phyloP scores from a whole-genome alignment of 345 rosid genomes.

The Durio zibethinus region DNA sequence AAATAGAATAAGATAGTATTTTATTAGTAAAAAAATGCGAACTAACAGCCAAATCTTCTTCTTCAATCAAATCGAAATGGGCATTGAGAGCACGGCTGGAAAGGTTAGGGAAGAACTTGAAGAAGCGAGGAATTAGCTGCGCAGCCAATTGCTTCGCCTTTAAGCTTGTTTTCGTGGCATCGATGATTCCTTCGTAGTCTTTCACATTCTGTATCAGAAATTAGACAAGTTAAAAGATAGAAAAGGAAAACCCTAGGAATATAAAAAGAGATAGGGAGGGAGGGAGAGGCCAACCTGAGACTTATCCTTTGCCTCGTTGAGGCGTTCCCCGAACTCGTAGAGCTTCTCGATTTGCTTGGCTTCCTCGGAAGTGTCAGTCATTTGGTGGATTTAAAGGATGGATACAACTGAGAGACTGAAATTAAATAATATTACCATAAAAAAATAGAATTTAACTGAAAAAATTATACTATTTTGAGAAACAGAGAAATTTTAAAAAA shows the following conservation, averaged over 20 bases:
- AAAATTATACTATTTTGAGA: neutral
- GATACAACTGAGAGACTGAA: conserved; percentile 37
- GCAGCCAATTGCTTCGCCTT: conserved; percentile 96
- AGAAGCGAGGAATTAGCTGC: conserved; percentile 96
- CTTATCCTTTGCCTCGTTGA: conserved; percentile 92
- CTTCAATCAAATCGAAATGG: conserved; percentile 86
- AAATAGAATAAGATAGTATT: neutral
- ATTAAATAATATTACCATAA: conserved; percentile 20
- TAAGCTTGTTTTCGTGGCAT: conserved; percentile 64
- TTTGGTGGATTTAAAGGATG: conserved; percentile 24
- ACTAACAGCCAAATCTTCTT: conserved; percentile 87
- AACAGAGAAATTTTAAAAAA: neutral
- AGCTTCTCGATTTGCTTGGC: conserved; percentile 85
- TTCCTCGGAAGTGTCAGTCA: conserved; percentile 69
- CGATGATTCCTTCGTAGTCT: conserved; percentile 86
- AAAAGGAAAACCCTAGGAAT: conserved; percentile 24
- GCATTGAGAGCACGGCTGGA: conserved; percentile 63
- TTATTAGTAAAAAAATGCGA: no score
- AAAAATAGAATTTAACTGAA: neutral
- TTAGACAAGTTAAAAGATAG: neutral
- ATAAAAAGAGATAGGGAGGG: neutral
- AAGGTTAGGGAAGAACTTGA: conserved; percentile 90
- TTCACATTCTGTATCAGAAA: conserved; percentile 52
- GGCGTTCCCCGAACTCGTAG: conserved; percentile 93
- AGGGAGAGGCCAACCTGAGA: conserved; percentile 51